Base-by-base conservation (phyloP, 805 yeast genomes). In the Sungouiozyma intestinalis region DNA sequence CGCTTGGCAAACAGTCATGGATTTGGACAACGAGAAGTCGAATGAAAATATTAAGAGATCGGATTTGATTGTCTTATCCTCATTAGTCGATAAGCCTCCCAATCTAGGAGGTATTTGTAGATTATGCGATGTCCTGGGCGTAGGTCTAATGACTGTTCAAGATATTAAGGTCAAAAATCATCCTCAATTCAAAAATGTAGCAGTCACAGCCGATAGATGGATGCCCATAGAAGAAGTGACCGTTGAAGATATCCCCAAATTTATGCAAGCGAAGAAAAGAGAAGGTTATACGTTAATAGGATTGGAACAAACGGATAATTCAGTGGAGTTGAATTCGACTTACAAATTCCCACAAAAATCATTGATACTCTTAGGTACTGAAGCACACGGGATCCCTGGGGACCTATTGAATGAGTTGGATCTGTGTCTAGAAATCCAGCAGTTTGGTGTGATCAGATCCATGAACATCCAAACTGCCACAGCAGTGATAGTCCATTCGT, bases 391-490 rank as follows among this genome's bases (percentile, higher is more conserved):
- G 42, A 78, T 88, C 42, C 95, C 95, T 0, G 95, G 95, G 5
- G 81, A 81, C 33, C 64, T 88, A 20, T 65, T 88, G 42, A 81
- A 85, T 0, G 90, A 84, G 54, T 66, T 90, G 27, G 97, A 88
- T 56, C 67, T 79, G 50, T 88, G 96, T 58, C 77, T 90, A 34
- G 95, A 88, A 55, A 88, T 88, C 51, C 85, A 86, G 56, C 97
- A 88, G 58, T 80, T 77, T 34, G 97, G 97, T 14, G 87, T 88
- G 15, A 78, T 90, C 34, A 71, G 97, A 50, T 87, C 96, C 1
- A 88, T 88, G 97, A 88, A 88, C 55, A 88, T 88, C 47, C 97
- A 88, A 64, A 88, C 97, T 0, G 97, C 97, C 1, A 80, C 97
- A 0, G 97, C 97, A 0, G 87, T 88, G 16, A 76, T 88, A 40